Evolutionary conservation across 2,329 filamentous ascomycete genomes (phyloP).

Genomic region (Sporothrix luriei): DNA sequence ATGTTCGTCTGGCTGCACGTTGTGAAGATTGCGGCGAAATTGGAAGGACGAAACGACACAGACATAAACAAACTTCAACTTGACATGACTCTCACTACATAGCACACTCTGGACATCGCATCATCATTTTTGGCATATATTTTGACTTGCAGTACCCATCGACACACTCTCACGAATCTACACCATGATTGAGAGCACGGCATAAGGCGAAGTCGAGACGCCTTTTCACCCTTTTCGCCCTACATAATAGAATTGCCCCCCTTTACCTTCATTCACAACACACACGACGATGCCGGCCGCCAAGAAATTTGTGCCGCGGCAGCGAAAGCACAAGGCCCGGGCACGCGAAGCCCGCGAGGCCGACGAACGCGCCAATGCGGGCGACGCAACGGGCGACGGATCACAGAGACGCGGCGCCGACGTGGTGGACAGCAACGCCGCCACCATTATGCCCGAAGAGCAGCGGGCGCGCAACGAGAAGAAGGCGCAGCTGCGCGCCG

Average conservation of each 20-base stretch:
- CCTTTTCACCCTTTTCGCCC: not conserved
- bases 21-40: not conserved
- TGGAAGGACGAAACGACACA: not conserved
- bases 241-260: not conserved
- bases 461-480: conserved; percentile 56
- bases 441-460: conserved; percentile 53
- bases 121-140: not conserved
- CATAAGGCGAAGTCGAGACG: conserved; percentile 12
- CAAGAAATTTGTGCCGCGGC: conserved; percentile 61
- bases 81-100: not conserved
- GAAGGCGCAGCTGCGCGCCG: conserved; percentile 58
- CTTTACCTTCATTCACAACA: not conserved
- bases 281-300: conserved; percentile 27
- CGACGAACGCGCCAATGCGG: conserved; percentile 42
- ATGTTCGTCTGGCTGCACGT: not conserved
- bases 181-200: not conserved
- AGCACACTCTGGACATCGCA: not conserved
- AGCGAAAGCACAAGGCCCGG: conserved; percentile 69
- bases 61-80: not conserved
- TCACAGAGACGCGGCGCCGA: not conserved
- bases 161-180: not conserved
- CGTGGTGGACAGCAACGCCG: conserved; percentile 54
- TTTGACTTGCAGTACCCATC: not conserved
- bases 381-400: not conserved
- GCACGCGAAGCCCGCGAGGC: conserved; percentile 58